Base-by-base conservation (phyloP, 345 rosid species). In the Barbarea vulgaris region DNA sequence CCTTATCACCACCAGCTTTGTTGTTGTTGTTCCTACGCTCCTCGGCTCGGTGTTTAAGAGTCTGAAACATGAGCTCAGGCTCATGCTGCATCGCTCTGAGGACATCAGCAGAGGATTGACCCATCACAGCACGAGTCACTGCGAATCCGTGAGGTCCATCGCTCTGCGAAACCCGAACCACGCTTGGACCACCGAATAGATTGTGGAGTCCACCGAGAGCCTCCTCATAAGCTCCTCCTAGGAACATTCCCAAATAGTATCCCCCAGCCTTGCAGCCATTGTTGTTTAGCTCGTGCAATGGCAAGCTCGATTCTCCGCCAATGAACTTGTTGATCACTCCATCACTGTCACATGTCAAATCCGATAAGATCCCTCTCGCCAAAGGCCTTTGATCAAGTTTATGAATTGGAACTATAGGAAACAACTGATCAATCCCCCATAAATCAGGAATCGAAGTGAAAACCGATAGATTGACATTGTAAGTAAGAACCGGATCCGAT, bases 181-280 rank as follows among this genome's bases (percentile, higher is more conserved):
- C 85, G 9, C 97, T 94, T 6, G 98, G 98, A 42, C 98, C 96
- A 19, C 98, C 95, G 19, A 94, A 94, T 78, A 94, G 69, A 86
- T 94, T 94, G 85, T 94, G 98, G 44, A 89, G 63, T 73, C 98
- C 98, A 53, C 98, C 98, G 19, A 94, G 87, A 65, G 98, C 98
- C 83, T 94, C 97, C 85, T 94, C 91, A 44, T 94, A 94, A 72
- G 98, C 98, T 70, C 98, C 98, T 3, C 95, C 97, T 59, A 94
- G 78, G 74, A 94, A 94, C 98, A 94, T 94, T 72, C 98, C 98
- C 89, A 94, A 58, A 70, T 64, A 89, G 81, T 94, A 94, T 56
- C 67, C n/a, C 9, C 78, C 74, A 1, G 72, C 71, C 22, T 18
- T 41, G 72, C 62, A 25, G 2, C 82, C 86, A 28, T 47, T 52